phyloP scores from a whole-genome alignment of 768 basidiomycete species.

The Mycena indigotica region DNA sequence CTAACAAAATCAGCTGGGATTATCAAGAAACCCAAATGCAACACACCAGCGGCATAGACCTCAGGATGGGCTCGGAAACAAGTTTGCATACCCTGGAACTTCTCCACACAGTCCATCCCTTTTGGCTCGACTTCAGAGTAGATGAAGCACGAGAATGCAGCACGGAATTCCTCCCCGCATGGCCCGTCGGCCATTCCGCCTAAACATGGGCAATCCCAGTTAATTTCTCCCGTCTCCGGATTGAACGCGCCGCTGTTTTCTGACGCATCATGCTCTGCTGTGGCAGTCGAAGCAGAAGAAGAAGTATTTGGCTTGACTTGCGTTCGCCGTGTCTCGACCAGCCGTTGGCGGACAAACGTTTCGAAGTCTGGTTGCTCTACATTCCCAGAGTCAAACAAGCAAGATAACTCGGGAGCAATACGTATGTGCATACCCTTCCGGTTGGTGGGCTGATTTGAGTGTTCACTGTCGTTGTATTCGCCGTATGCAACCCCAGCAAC shows the following conservation, averaged over 20 bases:
- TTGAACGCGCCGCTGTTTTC: slow-evolving; percentile 68
- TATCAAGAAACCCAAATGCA: not conserved
- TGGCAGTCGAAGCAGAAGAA: not conserved
- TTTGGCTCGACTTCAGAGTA: slow-evolving; percentile 94
- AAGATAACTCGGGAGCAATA: no score
- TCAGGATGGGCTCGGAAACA: slow-evolving; percentile 97
- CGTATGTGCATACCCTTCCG: no score
- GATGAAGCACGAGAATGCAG: slow-evolving; percentile 96
- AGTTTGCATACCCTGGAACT: slow-evolving; percentile 96
- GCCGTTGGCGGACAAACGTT: not conserved
- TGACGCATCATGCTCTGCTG: not conserved
- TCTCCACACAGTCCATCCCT: slow-evolving; percentile 96
- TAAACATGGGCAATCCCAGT: slow-evolving; percentile 99
- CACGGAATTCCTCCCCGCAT: slow-evolving; percentile 90
- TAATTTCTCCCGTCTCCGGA: slow-evolving; percentile 97
- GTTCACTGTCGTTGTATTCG: not conserved
- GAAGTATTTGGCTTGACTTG: not conserved
- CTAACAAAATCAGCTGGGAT: slow-evolving; percentile 3
- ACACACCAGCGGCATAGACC: slow-evolving; percentile 89
- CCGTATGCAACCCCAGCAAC: slow-evolving; percentile 1
- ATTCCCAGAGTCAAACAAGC: no score
- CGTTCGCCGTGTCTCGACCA: not conserved
- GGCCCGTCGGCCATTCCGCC: slow-evolving; percentile 99
- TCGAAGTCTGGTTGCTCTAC: slow-evolving; percentile 2
- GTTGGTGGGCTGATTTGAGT: not conserved